These are phyloP conservation scores for Candida albicans DNA, from an alignment of 1,139 yeast species.

Conservation along the genomic window DNA sequence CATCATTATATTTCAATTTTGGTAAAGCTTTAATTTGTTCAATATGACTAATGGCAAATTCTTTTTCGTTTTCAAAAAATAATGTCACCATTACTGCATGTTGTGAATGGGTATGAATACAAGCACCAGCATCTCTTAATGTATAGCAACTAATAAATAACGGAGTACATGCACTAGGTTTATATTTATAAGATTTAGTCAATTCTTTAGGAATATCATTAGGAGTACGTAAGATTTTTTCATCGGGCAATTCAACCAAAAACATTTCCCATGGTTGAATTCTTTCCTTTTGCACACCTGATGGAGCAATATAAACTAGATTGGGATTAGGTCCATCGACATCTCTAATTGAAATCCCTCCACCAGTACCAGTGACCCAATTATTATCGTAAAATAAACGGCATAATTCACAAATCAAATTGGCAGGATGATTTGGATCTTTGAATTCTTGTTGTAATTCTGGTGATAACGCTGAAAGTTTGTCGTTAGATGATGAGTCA, in stretches of 20 bases:
- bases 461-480: constrained; percentile 7
- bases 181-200: constrained; percentile 50
- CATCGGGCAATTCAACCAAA: constrained; percentile 61
- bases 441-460: constrained; percentile 17
- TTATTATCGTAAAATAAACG: constrained; percentile 72
- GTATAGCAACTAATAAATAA: constrained; percentile 76
- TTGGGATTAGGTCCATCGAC: constrained; percentile 45
- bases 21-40: constrained; percentile 96
- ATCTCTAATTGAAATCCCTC: constrained; percentile 82
- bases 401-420: constrained; percentile 81
- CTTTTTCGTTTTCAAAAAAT: constrained; percentile 58
- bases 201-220: constrained; percentile 40
- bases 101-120: constrained; percentile 94
- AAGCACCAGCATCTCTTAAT: constrained; percentile 80
- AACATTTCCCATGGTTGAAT: constrained; percentile 82
- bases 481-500: background rate
- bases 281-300: constrained; percentile 93
- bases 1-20: constrained; percentile 29
- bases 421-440: constrained; percentile 78
- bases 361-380: constrained; percentile 97
- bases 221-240: constrained; percentile 62
- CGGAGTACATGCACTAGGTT: constrained; percentile 94
- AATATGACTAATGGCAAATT: constrained; percentile 73
- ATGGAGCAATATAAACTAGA: constrained; percentile 78
- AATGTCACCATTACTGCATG: constrained; percentile 80